Conservation (phyloP, 108 stramenopile species). For the Cyclotella sp. region DNA sequence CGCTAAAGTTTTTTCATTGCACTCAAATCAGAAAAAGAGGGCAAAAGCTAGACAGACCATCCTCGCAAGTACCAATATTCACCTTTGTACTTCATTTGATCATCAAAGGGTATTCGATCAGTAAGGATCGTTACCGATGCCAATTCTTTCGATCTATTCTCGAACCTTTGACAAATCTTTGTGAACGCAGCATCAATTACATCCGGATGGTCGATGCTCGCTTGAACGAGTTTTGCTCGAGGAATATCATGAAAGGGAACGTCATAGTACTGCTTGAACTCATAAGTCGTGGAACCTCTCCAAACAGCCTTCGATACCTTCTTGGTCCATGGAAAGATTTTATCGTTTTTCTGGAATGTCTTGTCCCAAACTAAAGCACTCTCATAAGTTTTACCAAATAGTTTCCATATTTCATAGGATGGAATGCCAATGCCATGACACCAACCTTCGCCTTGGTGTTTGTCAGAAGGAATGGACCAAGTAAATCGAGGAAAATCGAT, state of each 20-base stretch:
- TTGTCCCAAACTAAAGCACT: background rate
- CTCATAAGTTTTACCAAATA: background rate
- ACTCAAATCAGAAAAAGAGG: constrained; percentile 10
- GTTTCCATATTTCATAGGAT: background rate
- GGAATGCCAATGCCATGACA: constrained; percentile 7
- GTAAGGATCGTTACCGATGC: constrained; percentile 10
- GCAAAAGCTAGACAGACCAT: background rate
- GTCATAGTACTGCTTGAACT: constrained; percentile 14
- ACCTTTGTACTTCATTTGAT: constrained; percentile 52
- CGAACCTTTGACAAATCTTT: constrained; percentile 15
- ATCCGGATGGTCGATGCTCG: constrained; percentile 25
- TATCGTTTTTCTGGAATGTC: constrained; percentile 8
- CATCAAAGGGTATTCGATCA: constrained; percentile 16
- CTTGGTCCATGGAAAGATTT: constrained; percentile 22
- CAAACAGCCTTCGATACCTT: constrained; percentile 39
- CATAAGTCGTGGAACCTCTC: constrained; percentile 42
- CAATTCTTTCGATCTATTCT: constrained; percentile 7
- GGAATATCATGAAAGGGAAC: constrained; percentile 18
- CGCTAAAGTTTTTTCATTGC: background rate
- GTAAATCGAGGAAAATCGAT: constrained; percentile 6
- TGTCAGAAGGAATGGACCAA: constrained; percentile 4
- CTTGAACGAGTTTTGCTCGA: constrained; percentile 24
- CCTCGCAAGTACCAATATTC: background rate
- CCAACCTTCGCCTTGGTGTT: background rate
- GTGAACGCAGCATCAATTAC: constrained; percentile 36